Evolutionary conservation across 306 rosid genomes (phyloP).

Genomic region (Glycine soja): DNA sequence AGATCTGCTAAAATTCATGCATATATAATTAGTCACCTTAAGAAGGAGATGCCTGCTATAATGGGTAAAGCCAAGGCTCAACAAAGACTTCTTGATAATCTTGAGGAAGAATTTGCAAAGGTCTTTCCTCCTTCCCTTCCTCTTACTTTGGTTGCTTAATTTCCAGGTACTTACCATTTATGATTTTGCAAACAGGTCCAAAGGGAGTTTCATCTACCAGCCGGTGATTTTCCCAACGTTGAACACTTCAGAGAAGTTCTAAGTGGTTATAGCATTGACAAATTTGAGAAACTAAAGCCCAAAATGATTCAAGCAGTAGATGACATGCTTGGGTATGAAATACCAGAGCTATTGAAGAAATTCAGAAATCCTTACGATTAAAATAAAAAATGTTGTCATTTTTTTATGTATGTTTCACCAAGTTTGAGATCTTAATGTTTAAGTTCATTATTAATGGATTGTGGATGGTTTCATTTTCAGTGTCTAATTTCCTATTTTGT

Average conservation of each 20-base stretch:
- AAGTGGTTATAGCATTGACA: slow-evolving; percentile 73
- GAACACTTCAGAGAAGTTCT: slow-evolving; percentile 75
- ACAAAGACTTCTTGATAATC: slow-evolving; percentile 75
- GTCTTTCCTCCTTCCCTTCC: slow-evolving; percentile 37
- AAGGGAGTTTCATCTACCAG: slow-evolving; percentile 84
- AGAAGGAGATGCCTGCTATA: slow-evolving; percentile 92
- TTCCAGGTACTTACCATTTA: neutral
- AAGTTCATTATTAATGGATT: slow-evolving; percentile 1
- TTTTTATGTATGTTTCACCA: neutral
- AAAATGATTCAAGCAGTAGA: slow-evolving; percentile 90
- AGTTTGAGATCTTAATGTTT: slow-evolving; percentile 7
- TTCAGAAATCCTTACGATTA: slow-evolving; percentile 87
- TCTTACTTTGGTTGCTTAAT: slow-evolving; percentile 14
- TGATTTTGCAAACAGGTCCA: slow-evolving; percentile 63
- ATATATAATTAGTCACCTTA: slow-evolving; percentile 84
- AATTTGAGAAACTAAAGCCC: slow-evolving; percentile 88
- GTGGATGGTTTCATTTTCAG: slow-evolving; percentile 12
- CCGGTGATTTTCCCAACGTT: slow-evolving; percentile 86
- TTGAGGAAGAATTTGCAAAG: slow-evolving; percentile 85
- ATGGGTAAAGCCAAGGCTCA: slow-evolving; percentile 95
- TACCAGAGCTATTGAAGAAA: slow-evolving; percentile 85
- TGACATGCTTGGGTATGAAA: slow-evolving; percentile 95
- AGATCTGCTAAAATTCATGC: slow-evolving; percentile 98
- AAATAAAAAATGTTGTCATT: slow-evolving; percentile 11
- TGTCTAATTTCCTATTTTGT: neutral